Conservation (phyloP, 1,139 yeast genomes). For the Blastobotrys persicus region DNA sequence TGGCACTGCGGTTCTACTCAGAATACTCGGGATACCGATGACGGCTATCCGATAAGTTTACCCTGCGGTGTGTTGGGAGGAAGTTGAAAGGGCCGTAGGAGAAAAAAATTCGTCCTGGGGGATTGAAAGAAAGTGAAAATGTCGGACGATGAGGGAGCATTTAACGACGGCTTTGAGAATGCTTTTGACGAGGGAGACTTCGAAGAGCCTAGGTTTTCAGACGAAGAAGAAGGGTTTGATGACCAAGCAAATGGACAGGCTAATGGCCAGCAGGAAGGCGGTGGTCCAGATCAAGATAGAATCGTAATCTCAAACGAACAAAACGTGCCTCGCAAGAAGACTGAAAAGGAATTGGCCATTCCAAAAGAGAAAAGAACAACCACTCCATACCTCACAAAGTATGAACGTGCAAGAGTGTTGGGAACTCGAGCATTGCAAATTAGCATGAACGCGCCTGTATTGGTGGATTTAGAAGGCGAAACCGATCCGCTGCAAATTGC, state of each 20-base stretch:
- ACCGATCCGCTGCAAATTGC: constrained; percentile 99
- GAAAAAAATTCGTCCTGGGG: not conserved
- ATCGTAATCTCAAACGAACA: constrained; percentile 36
- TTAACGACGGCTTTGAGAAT: constrained; percentile 71
- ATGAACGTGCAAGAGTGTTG: constrained; percentile 93
- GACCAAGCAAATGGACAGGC: constrained; percentile 37
- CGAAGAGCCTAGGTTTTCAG: constrained; percentile 71
- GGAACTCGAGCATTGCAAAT: constrained; percentile 96
- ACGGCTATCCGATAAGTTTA: too few relatives aligned
- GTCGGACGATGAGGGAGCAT: constrained; percentile 38
- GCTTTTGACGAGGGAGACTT: constrained; percentile 67
- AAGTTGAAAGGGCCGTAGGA: not conserved
- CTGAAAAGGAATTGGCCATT: constrained; percentile 79
- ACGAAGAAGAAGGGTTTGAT: constrained; percentile 59
- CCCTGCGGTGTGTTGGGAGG: not conserved
- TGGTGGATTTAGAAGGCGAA: constrained; percentile 97
- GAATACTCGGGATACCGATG: too few relatives aligned
- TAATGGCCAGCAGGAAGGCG: constrained; percentile 35
- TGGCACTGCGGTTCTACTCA: too few relatives aligned
- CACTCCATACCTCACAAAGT: constrained; percentile 98
- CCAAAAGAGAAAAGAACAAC: constrained; percentile 87
- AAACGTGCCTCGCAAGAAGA: constrained; percentile 56
- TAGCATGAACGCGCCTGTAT: constrained; percentile 96
- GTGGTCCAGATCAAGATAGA: constrained; percentile 60
- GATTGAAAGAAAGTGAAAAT: constrained; percentile 3